Base-by-base conservation (phyloP, 139 green algal species). In the Haematococcus lacustris region DNA sequence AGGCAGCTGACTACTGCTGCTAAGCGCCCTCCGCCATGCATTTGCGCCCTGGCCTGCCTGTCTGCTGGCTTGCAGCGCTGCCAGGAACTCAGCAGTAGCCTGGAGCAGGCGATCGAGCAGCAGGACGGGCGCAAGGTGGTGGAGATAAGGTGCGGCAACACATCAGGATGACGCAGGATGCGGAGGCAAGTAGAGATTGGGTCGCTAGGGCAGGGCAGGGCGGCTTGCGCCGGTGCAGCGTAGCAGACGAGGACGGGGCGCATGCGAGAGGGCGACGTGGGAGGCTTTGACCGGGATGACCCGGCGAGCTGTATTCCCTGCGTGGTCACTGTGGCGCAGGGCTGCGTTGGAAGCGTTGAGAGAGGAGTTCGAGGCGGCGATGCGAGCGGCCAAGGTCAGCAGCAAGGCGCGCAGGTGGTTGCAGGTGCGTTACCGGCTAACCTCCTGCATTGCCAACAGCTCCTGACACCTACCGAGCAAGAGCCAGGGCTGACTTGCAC, bases 381-480 rank as follows among this genome's bases (percentile, higher is more conserved):
- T 85, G 51, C 59, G 76, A 3, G 30, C 33, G 1, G 76, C 69
- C 2, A 71, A 71, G 47, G 47, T 64, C 6, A 77, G 65, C 66
- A 34, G 59, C 39, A 77, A 77, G 35, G 47, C 66, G 7, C 65
- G 70, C 2, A 38, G 73, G 2, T 85, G 76, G 76, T 65, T 85
- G 43, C 76, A 80, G 78, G 78, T 83, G 50, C n/a, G 38, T 30
- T 28, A 13, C 25, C 23, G 13, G 9, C 17, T 57, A 57, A 57
- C 9, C 13, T n/a, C n/a, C n/a, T n/a, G n/a, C n/a, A n/a, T n/a
- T n/a, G n/a, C n/a, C n/a, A n/a, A n/a, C n/a, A n/a, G n/a, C n/a
- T n/a, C n/a, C n/a, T n/a, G n/a, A n/a, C n/a, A n/a, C n/a, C n/a
- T n/a, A n/a, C 43, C 9, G 43, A 53, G 43, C 43, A 9, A n/a